Evolutionary conservation across 345 rosid species (phyloP).

Genomic region (Turritis glabra): DNA sequence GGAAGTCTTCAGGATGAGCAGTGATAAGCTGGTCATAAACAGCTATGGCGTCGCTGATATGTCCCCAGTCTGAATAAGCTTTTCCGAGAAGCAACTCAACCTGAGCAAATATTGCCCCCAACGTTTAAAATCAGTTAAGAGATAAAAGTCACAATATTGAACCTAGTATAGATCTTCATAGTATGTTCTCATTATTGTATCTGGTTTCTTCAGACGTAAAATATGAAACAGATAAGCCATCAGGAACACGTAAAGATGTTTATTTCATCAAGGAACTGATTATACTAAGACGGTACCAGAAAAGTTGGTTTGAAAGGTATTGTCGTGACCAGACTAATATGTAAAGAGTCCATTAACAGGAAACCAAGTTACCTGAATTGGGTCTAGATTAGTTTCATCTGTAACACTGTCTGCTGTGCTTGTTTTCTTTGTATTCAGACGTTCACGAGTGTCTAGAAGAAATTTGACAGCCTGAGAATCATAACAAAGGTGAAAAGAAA

Average conservation of each 20-base stretch:
- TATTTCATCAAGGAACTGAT: neutral
- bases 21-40: constrained; percentile 83
- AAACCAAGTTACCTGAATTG: constrained; percentile 63
- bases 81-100: constrained; percentile 91
- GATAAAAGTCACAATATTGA: neutral
- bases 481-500: constrained; percentile 2
- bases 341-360: neutral
- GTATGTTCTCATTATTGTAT: neutral
- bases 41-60: constrained; percentile 69
- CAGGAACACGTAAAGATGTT: neutral
- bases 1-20: constrained; percentile 77
- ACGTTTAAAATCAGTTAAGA: neutral
- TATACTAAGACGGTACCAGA: neutral
- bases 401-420: constrained; percentile 40
- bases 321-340: neutral
- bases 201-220: neutral
- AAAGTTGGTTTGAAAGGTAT: constrained; percentile 2
- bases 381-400: constrained; percentile 51
- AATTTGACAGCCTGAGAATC: constrained; percentile 74
- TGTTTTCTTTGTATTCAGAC: constrained; percentile 46
- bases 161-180: neutral
- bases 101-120: constrained; percentile 41
- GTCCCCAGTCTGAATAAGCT: constrained; percentile 95
- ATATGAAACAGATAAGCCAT: neutral
- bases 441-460: constrained; percentile 65